These are phyloP conservation scores for Lolium perenne DNA, from an alignment of 176 grass and related monocot species.

Conservation along the genomic window DNA sequence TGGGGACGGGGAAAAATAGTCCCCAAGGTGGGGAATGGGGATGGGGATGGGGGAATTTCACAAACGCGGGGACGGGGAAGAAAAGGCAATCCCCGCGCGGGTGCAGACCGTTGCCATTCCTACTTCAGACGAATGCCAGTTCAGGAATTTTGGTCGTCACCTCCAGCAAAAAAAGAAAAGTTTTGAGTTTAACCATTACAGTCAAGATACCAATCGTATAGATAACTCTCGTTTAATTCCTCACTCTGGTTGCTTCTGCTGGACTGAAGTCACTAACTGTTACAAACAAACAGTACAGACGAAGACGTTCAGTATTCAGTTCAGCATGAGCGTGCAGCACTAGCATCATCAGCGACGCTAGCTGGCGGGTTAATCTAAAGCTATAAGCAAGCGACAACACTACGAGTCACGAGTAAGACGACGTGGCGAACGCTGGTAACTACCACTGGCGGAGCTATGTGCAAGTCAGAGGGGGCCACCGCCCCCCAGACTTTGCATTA, in stretches of 20 bases:
- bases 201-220: not conserved
- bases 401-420: conserved; percentile 2
- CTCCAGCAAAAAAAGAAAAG: not conserved
- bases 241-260: too few relatives aligned
- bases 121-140: not conserved
- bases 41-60: too few relatives aligned
- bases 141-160: not conserved
- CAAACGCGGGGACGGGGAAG: too few relatives aligned
- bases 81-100: too few relatives aligned
- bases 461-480: too few relatives aligned
- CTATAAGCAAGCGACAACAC: not conserved
- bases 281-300: not conserved
- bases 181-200: not conserved
- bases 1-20: too few relatives aligned
- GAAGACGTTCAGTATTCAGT: not conserved
- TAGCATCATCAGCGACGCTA: not conserved
- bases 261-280: not conserved
- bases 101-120: too few relatives aligned
- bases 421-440: not conserved
- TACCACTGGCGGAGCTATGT: too few relatives aligned
- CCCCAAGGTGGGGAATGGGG: too few relatives aligned
- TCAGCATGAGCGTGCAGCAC: not conserved
- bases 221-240: not conserved
- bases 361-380: not conserved
- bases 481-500: too few relatives aligned